A percentile compares a stretch with the other conserved stretches of the same genome.
Conservation (phyloP, 257 asterid species). For the Solanum dulcamara region DNA sequence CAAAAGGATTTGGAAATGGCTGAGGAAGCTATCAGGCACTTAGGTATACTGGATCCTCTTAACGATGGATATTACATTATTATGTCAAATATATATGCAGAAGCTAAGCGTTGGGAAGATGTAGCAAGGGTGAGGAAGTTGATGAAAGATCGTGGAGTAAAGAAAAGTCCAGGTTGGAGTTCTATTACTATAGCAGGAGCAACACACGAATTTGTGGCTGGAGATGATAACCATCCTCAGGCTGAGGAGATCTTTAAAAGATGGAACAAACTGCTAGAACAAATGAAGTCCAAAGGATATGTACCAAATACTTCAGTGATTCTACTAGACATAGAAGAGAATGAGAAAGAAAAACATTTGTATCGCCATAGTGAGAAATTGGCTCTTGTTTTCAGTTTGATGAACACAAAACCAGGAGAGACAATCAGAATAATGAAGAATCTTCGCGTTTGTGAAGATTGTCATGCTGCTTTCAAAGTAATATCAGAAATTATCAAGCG, state of each 20-base stretch:
- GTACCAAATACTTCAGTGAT: slow-evolving; percentile 50
- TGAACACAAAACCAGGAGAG: slow-evolving; percentile 33
- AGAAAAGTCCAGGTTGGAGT: slow-evolving; percentile 45
- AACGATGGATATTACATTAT: slow-evolving; percentile 58
- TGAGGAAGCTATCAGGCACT: slow-evolving; percentile 31
- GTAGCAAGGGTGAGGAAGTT: slow-evolving; percentile 42
- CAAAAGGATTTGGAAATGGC: slow-evolving; percentile 55
- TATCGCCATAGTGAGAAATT: slow-evolving; percentile 51
- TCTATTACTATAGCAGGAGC: slow-evolving; percentile 22
- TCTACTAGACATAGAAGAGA: slow-evolving; percentile 42
- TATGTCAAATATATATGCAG: slow-evolving; percentile 43
- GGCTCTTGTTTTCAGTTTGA: slow-evolving; percentile 46
- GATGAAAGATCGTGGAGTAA: slow-evolving; percentile 41
- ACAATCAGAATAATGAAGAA: slow-evolving; percentile 49
- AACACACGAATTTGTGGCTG: slow-evolving; percentile 63
- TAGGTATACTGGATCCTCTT: slow-evolving; percentile 29
- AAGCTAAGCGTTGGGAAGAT: slow-evolving; percentile 26
- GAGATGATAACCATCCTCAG: slow-evolving; percentile 49
- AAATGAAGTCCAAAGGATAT: slow-evolving; percentile 41
- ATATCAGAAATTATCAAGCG: slow-evolving; percentile 35
- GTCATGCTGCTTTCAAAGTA: slow-evolving; percentile 52
- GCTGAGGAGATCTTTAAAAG: slow-evolving; percentile 21
- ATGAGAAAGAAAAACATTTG: slow-evolving; percentile 32
- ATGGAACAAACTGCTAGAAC: slow-evolving; percentile 23
- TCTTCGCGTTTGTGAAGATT: slow-evolving; percentile 68